These are phyloP conservation scores for Backusella circina DNA, from an alignment of 192 early-diverging fungal genomes.

Conservation along the genomic window DNA sequence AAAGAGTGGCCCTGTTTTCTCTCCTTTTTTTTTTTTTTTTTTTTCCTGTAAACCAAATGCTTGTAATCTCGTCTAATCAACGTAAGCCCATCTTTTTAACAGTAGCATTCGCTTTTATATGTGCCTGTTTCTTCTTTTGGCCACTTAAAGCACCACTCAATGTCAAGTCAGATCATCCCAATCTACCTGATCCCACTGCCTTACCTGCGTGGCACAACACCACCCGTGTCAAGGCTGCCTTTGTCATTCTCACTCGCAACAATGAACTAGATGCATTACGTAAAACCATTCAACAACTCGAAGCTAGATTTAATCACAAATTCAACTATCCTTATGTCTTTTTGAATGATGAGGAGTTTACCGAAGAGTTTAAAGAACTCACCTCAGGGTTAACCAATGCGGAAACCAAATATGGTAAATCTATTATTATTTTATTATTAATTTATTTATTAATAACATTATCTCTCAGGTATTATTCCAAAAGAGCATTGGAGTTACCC, in stretches of 20 bases:
- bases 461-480: conserved; percentile 48
- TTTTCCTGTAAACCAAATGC: not conserved
- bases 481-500: conserved; percentile 63
- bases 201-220: conserved; percentile 27
- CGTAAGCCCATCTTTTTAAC: conserved; percentile 8
- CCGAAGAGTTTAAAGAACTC: conserved; percentile 59
- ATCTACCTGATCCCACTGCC: conserved; percentile 8
- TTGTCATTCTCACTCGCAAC: conserved; percentile 79
- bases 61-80: conserved; percentile 11
- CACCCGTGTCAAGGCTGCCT: conserved; percentile 51
- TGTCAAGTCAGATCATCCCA: conserved; percentile 9
- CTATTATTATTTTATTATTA: not conserved
- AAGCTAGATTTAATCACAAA: conserved; percentile 75
- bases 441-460: conserved; percentile 5
- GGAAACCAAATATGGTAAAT: conserved; percentile 55
- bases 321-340: conserved; percentile 88
- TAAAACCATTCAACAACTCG: conserved; percentile 65
- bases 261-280: conserved; percentile 58
- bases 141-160: not conserved
- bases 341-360: conserved; percentile 76
- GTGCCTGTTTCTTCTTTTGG: conserved; percentile 5
- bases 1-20: not conserved
- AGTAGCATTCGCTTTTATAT: not conserved
- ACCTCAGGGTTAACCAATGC: conserved; percentile 54
- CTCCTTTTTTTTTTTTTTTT: not conserved